Evolutionary conservation across 2,329 filamentous ascomycete genomes (phyloP).

Genomic region (Cercospora janseana): DNA sequence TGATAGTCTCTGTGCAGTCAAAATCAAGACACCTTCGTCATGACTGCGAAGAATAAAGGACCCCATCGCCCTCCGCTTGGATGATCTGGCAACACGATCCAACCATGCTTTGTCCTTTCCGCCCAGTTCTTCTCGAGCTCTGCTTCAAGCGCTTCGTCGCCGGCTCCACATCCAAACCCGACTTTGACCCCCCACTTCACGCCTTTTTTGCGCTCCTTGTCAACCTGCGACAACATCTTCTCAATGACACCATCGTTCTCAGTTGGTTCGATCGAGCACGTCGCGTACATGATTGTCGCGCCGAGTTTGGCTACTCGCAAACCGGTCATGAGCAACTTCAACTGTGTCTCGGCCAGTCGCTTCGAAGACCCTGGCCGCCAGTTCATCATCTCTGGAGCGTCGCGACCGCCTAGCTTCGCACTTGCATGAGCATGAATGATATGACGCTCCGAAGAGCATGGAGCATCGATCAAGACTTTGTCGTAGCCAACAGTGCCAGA

Average conservation of each 20-base stretch:
- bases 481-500: slow-evolving; percentile 41
- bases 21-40: too few relatives aligned
- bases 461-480: slow-evolving; percentile 44
- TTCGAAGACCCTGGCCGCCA: slow-evolving; percentile 41
- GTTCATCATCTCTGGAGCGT: slow-evolving; percentile 40
- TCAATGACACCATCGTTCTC: slow-evolving; percentile 46
- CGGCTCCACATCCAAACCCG: slow-evolving; percentile 25
- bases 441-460: slow-evolving; percentile 45
- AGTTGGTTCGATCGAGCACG: slow-evolving; percentile 42
- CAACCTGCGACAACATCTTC: slow-evolving; percentile 36
- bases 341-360: slow-evolving; percentile 38
- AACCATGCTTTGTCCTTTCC: slow-evolving; percentile 40
- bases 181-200: slow-evolving; percentile 37
- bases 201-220: slow-evolving; percentile 42
- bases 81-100: slow-evolving; percentile 45
- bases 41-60: slow-evolving; percentile 42
- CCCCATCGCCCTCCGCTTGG: slow-evolving; percentile 40
- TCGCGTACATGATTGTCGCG: slow-evolving; percentile 43
- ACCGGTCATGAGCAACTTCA: slow-evolving; percentile 41
- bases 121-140: slow-evolving; percentile 29
- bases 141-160: slow-evolving; percentile 21
- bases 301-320: slow-evolving; percentile 39
- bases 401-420: slow-evolving; percentile 25
- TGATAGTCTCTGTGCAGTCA: too few relatives aligned
- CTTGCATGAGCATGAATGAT: slow-evolving; percentile 39